Evolutionary conservation across 495 filamentous ascomycete genomes (phyloP).

Genomic region (Penicillium nucicola): DNA sequence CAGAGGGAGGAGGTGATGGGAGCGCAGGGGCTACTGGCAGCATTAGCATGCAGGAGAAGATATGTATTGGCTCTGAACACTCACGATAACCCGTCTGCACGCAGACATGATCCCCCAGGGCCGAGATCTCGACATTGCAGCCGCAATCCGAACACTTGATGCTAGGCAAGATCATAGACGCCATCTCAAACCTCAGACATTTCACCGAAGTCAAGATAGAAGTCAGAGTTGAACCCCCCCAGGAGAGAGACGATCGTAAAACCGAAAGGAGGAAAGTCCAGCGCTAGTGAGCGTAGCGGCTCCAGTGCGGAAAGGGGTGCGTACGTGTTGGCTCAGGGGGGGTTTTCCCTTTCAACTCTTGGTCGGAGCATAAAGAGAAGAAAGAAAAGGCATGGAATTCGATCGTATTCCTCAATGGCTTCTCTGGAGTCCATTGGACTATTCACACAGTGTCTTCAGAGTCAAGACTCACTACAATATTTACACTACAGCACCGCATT

Average conservation of each 20-base stretch:
- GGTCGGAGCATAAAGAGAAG: too few species aligned
- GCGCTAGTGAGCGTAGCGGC: slow-evolving; percentile 19
- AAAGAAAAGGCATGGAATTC: too few species aligned
- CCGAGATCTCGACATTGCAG: slow-evolving; percentile 78
- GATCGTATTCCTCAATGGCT: too few species aligned
- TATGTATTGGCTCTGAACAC: not conserved
- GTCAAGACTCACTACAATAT: too few species aligned
- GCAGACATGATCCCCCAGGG: slow-evolving; percentile 91
- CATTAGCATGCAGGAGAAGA: not conserved
- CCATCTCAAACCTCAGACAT: slow-evolving; percentile 13
- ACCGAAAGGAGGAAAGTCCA: too few species aligned
- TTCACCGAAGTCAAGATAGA: slow-evolving; percentile 1
- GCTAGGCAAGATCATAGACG: slow-evolving; percentile 62
- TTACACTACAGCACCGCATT: too few species aligned
- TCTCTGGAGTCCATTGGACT: too few species aligned
- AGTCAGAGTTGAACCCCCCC: not conserved
- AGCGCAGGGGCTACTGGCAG: slow-evolving; percentile 18
- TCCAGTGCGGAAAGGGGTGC: slow-evolving; percentile 23
- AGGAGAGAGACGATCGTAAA: not conserved
- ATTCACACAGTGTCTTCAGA: too few species aligned
- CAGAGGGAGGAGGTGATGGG: slow-evolving; percentile 38
- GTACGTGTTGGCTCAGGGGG: slow-evolving; percentile 21
- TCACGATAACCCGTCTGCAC: slow-evolving; percentile 15
- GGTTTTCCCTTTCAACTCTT: not conserved
- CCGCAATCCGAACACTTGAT: slow-evolving; percentile 96